These are phyloP conservation scores for Actinomortierella wolfii DNA, from an alignment of 371 early-diverging fungal genomes.

Conservation along the genomic window DNA sequence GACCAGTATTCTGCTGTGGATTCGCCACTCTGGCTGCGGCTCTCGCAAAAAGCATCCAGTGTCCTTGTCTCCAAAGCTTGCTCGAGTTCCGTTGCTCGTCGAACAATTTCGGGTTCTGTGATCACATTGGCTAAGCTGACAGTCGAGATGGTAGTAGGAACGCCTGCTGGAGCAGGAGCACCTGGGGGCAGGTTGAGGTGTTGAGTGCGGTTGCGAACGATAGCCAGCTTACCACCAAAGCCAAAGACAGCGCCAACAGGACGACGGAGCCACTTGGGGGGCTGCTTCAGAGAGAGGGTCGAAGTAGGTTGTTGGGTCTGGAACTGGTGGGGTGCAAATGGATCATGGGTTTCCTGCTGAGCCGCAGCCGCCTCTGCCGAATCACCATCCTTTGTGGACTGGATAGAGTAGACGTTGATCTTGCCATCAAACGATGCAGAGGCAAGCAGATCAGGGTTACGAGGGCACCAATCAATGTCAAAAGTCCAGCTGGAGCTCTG, in stretches of 20 bases:
- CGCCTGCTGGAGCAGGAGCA: constrained; percentile 50
- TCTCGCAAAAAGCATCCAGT: constrained; percentile 57
- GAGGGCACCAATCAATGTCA: constrained; percentile 91
- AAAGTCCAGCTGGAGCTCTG: constrained; percentile 86
- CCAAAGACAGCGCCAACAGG: constrained; percentile 91
- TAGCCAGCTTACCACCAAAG: constrained; percentile 88
- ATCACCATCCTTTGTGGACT: constrained; percentile 53
- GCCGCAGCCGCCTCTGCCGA: constrained; percentile 26
- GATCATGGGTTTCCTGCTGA: constrained; percentile 62
- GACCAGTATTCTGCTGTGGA: constrained; percentile 73
- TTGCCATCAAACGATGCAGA: constrained; percentile 90
- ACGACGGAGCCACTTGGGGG: constrained; percentile 96
- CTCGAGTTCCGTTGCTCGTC: constrained; percentile 69
- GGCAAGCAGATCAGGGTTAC: constrained; percentile 88
- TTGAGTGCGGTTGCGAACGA: constrained; percentile 51
- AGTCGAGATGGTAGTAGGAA: constrained; percentile 43
- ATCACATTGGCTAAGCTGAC: constrained; percentile 58
- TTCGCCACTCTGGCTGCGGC: constrained; percentile 53
- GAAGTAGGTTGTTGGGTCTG: constrained; percentile 34
- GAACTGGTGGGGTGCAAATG: constrained; percentile 67
- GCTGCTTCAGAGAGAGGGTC: constrained; percentile 74
- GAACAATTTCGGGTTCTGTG: constrained; percentile 67
- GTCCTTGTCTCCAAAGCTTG: constrained; percentile 57
- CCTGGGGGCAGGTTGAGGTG: constrained; percentile 52
- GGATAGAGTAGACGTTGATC: constrained; percentile 84